phyloP scores from a whole-genome alignment of 2,329 filamentous ascomycete genomes.

The Talaromyces islandicus region DNA sequence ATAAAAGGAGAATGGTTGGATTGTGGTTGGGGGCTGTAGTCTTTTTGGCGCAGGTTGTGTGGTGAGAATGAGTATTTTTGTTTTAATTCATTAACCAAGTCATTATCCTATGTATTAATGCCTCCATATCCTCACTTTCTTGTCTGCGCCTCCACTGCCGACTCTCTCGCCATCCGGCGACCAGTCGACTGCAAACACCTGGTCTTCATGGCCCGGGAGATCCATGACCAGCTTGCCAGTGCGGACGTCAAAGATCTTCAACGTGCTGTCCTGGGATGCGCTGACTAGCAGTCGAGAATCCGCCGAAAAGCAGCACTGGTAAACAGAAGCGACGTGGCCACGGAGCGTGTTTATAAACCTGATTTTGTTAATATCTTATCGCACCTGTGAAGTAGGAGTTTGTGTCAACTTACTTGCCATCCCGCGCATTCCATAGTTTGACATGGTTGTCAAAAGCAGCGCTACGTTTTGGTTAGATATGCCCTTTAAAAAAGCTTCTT shows the following conservation, averaged over 20 bases:
- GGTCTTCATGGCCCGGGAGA: conserved; percentile 82
- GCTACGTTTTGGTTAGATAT: conserved; percentile 37
- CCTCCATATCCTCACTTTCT: conserved; percentile 61
- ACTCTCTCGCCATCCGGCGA: conserved; percentile 84
- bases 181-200: conserved; percentile 95
- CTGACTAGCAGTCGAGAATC: conserved; percentile 87
- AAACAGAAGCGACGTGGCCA: conserved; percentile 86
- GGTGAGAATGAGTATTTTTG: not conserved
- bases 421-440: conserved; percentile 80
- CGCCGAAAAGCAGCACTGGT: conserved; percentile 86
- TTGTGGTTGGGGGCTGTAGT: not conserved
- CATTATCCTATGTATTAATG: conserved; percentile 40
- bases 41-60: not conserved
- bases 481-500: not conserved
- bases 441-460: conserved; percentile 91
- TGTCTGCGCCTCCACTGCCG: conserved; percentile 89
- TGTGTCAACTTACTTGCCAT: conserved; percentile 45
- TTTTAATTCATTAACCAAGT: not conserved
- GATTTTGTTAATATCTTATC: not conserved
- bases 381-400: not conserved
- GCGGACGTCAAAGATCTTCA: conserved; percentile 91
- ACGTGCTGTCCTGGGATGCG: conserved; percentile 81
- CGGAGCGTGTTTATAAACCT: conserved; percentile 82
- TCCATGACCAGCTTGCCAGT: conserved; percentile 77
- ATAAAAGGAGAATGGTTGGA: not conserved